Base-by-base conservation (phyloP, 2,329 filamentous ascomycete species). In the Aureobasidium sp. region DNA sequence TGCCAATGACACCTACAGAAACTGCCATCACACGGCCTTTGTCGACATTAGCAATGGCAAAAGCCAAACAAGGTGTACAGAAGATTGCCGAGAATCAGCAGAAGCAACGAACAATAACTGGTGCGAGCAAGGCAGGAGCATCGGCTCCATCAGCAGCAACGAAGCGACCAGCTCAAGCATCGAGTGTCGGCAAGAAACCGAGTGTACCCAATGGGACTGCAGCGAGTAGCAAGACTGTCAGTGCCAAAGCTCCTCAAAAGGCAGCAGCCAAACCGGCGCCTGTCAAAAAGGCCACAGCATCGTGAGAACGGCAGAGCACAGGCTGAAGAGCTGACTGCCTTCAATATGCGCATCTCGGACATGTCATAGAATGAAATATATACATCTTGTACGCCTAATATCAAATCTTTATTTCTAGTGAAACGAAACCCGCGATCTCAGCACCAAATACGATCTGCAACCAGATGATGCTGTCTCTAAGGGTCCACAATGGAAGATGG, bases 1-100 rank as follows among this genome's bases (percentile, higher is more conserved):
- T 72, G 48, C 70, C 71, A 5, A 64, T 73, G 61, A 71, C 69
- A 14, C 73, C 72, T 29, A 67, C 69, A 56, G 69, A 73, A 45
- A 67, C 70, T 29, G 68, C 70, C 42, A 68, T 74, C 49, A 74
- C 72, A 1, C 62, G 72, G 37, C 72, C 72, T 11, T 53, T 74
- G 9, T 71, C 67, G 27, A 74, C 72, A 1, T 59, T 73, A 36
- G 72, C 71, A 1, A 63, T 74, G 36, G 71, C 74, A n/a, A 68
- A 63, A 41, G 70, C 69, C 20, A 68, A 67, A 8, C 61, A 63
- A 17, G 61, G 65, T 25, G 64, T 71, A 14, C 65, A 68, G 37
- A 68, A 70, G 29, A 67, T 69, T 8, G 70, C 70, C 66, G 12
- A 60, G 12, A 60, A 49, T 11, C 42, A 34, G 34, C 45, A 49